phyloP scores from a whole-genome alignment of 805 yeast species.

The Diddensiella caesifluorescens region DNA sequence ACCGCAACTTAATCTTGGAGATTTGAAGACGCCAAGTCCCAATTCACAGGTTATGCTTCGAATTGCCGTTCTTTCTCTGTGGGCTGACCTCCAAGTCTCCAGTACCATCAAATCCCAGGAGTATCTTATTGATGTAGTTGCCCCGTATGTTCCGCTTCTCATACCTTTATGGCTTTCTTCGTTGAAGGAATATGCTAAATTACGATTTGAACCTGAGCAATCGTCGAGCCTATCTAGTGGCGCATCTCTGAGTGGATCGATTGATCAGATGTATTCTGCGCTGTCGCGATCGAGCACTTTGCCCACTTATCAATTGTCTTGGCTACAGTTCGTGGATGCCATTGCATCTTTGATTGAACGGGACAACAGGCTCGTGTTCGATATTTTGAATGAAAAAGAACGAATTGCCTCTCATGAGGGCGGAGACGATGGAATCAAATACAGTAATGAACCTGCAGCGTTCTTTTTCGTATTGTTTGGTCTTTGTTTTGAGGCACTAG shows the following conservation, averaged over 20 bases:
- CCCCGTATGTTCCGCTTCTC: conserved; percentile 53
- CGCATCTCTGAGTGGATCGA: conserved; percentile 24
- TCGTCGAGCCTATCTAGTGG: conserved; percentile 17
- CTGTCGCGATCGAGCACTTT: conserved; percentile 38
- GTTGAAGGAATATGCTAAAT: conserved; percentile 65
- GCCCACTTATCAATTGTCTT: conserved; percentile 49
- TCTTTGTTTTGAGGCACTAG: conserved; percentile 71
- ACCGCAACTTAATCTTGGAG: conserved; percentile 31
- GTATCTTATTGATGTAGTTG: conserved; percentile 35
- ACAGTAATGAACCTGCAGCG: conserved; percentile 30
- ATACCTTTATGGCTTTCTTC: conserved; percentile 76
- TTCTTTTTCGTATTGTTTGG: conserved; percentile 79
- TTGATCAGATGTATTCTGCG: conserved; percentile 32
- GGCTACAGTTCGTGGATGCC: conserved; percentile 77
- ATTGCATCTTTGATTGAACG: conserved; percentile 58
- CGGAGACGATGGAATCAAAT: conserved; percentile 23
- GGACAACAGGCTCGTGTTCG: conserved; percentile 41
- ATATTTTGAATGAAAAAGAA: conserved; percentile 51
- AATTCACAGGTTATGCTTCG: conserved; percentile 34
- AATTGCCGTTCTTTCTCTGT: conserved; percentile 37
- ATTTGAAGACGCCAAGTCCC: conserved; percentile 30
- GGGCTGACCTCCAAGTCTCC: conserved; percentile 37
- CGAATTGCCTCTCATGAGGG: conserved; percentile 33
- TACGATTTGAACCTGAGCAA: conserved; percentile 48
- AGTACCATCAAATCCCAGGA: conserved; percentile 23